These are phyloP conservation scores for Leccinum pellstonianum DNA, from an alignment of 768 basidiomycete genomes.

Conservation along the genomic window DNA sequence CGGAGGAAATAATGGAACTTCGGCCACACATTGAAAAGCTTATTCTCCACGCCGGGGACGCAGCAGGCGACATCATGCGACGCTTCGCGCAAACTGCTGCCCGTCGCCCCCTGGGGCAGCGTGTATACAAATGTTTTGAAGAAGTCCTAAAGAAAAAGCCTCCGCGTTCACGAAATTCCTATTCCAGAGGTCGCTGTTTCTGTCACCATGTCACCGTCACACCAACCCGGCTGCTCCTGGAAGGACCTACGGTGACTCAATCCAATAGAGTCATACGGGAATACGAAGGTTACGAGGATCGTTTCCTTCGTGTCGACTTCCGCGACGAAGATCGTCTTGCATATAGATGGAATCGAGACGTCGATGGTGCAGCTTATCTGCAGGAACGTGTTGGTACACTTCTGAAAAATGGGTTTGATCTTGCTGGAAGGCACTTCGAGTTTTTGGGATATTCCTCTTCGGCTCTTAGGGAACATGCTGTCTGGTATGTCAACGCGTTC, in stretches of 20 bases:
- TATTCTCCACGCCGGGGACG: slow-evolving; percentile 32
- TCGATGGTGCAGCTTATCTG: slow-evolving; percentile 58
- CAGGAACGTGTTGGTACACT: slow-evolving; percentile 55
- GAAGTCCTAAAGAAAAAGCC: slow-evolving; percentile 28
- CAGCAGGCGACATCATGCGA: slow-evolving; percentile 51
- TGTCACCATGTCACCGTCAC: slow-evolving; percentile 77
- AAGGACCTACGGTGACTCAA: slow-evolving; percentile 73
- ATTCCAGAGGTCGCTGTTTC: slow-evolving; percentile 45
- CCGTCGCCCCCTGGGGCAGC: slow-evolving; percentile 42
- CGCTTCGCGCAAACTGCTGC: slow-evolving; percentile 51
- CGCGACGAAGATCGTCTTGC: slow-evolving; percentile 79
- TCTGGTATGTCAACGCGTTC: slow-evolving; percentile 80
- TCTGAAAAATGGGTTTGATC: slow-evolving; percentile 61
- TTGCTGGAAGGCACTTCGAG: slow-evolving; percentile 72
- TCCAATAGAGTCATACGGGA: slow-evolving; percentile 79
- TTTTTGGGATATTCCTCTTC: slow-evolving; percentile 84
- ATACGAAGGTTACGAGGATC: slow-evolving; percentile 56
- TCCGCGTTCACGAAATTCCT: slow-evolving; percentile 22
- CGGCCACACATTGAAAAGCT: slow-evolving; percentile 44
- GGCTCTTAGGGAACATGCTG: slow-evolving; percentile 75
- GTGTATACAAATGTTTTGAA: slow-evolving; percentile 46
- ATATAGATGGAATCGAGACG: slow-evolving; percentile 67
- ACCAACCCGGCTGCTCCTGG: slow-evolving; percentile 69
- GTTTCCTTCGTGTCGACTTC: slow-evolving; percentile 82
- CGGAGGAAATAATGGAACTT: slow-evolving; percentile 52